These are phyloP conservation scores for Arthroderma sp. DNA, from an alignment of 2,329 filamentous ascomycete species.

Conservation along the genomic window DNA sequence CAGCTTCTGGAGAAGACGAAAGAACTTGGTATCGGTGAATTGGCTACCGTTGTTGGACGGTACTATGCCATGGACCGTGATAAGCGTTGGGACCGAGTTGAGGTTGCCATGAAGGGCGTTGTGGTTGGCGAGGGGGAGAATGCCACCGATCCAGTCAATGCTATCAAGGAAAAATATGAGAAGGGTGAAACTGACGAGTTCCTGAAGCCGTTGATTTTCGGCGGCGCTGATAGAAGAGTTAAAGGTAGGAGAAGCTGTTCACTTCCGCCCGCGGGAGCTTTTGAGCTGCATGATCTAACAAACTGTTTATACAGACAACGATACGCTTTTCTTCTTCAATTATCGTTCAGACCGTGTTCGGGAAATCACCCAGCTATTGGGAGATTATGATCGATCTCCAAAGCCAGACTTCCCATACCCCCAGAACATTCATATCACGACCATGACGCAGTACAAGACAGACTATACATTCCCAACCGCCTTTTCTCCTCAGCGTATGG, in stretches of 20 bases:
- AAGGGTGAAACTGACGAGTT: conserved; percentile 92
- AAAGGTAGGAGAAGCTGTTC: conserved; percentile 45
- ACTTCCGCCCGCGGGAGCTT: background rate
- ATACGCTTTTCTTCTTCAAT: conserved; percentile 99
- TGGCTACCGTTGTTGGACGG: conserved; percentile 84
- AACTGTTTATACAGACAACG: conserved; percentile 48
- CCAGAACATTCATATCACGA: conserved; percentile 73
- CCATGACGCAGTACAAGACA: conserved; percentile 97
- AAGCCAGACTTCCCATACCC: conserved; percentile 86
- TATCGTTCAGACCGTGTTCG: conserved; percentile 96
- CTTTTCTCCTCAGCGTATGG: conserved; percentile 91
- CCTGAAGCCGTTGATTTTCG: conserved; percentile 91
- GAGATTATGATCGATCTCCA: conserved; percentile 81
- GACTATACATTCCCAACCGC: conserved; percentile 88
- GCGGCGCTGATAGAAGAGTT: conserved; percentile 72
- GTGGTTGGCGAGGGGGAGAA: conserved; percentile 77
- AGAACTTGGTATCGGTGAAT: conserved; percentile 73
- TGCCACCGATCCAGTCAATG: conserved; percentile 69
- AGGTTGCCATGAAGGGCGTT: conserved; percentile 78
- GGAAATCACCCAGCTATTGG: conserved; percentile 88
- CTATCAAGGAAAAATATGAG: conserved; percentile 77
- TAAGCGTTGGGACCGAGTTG: conserved; percentile 94
- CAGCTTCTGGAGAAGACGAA: conserved; percentile 66
- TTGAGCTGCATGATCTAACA: background rate
- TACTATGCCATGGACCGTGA: conserved; percentile 99